These are phyloP conservation scores for Nakaseomyces sp. DNA, from an alignment of 1,139 yeast species.

Conservation along the genomic window DNA sequence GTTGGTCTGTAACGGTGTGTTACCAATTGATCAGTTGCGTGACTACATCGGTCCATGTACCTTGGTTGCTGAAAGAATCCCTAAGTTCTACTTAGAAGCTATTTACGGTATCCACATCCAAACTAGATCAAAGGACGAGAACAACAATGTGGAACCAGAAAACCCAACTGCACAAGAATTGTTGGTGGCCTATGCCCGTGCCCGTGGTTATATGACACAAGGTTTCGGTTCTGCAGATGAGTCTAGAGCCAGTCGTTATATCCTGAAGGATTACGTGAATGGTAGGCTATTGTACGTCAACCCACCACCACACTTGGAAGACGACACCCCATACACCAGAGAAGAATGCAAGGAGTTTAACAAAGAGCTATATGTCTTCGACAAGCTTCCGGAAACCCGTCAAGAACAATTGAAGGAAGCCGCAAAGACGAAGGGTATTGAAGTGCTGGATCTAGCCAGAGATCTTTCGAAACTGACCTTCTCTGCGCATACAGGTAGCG, in stretches of 20 bases:
- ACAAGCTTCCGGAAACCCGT: constrained; percentile 62
- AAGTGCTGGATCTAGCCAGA: constrained; percentile 52
- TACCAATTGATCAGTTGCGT: constrained; percentile 93
- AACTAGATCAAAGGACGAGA: constrained; percentile 63
- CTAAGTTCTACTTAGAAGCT: constrained; percentile 82
- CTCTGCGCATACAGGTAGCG: constrained; percentile 60
- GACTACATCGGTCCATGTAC: constrained; percentile 90
- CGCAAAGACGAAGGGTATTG: constrained; percentile 46
- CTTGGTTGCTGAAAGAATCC: constrained; percentile 78
- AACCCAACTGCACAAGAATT: constrained; percentile 83
- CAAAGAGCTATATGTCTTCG: constrained; percentile 56
- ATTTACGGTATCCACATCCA: constrained; percentile 87
- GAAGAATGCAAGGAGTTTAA: constrained; percentile 63
- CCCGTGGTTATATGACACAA: constrained; percentile 96
- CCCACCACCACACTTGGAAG: constrained; percentile 69
- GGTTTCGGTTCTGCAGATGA: constrained; percentile 97
- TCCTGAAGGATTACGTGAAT: constrained; percentile 87
- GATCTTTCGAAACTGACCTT: constrained; percentile 70
- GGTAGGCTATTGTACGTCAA: constrained; percentile 79
- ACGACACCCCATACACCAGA: constrained; percentile 38
- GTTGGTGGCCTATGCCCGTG: constrained; percentile 86
- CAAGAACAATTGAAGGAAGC: constrained; percentile 61
- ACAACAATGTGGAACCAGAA: constrained; percentile 37
- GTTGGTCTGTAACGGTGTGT: constrained; percentile 92
- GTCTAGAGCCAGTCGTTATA: constrained; percentile 86